Base-by-base conservation (phyloP, 208 protist genomes). In the Acanthamoeba triangularis region DNA sequence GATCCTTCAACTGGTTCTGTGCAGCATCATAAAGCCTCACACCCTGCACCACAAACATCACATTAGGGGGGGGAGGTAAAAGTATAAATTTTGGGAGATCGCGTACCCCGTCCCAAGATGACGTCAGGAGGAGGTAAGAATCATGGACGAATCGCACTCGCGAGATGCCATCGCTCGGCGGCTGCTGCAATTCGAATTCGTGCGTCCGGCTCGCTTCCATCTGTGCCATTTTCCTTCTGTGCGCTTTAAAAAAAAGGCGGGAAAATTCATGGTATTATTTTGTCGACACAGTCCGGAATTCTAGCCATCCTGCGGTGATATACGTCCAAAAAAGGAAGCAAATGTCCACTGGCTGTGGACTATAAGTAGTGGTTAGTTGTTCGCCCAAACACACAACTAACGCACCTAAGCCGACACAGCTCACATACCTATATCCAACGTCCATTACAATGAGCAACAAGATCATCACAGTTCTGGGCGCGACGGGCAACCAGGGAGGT, bases 31-130 rank as follows among this genome's bases (percentile, higher is more conserved):
- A 90, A 6, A 90, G 82, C 28, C 82, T 35, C 14, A 90, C 82
- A n/a, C 28, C 37, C 76, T 85, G 20, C 30, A 59, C 13, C 7
- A 6, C 14, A 88, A 35, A 61, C 25, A 47, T 4, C 0, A 10
- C 13, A 35, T 49, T 2, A 11, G 25, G 41, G 72, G 41, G 72
- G 41, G 72, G 72, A 23, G 41, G 35, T 16, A 80, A 80, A 47
- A 80, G 41, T 28, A 28, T 14, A 10, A 28, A 6, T 28, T 47
- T 47, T 16, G 35, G 16, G 14, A 82, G n/a, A n/a, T 11, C 0
- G 37, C 76, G 30, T 85, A 85, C 76, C 8, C 44, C 76, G 28
- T 94, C 90, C 90, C 90, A 94, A 30, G 63, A 80, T 20, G 90
- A 78, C 8, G 52, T 52, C 18, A 94, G 52, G 6, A 94, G 65